Evolutionary conservation across 768 basidiomycete genomes (phyloP).

Genomic region (Hericium erinaceus): DNA sequence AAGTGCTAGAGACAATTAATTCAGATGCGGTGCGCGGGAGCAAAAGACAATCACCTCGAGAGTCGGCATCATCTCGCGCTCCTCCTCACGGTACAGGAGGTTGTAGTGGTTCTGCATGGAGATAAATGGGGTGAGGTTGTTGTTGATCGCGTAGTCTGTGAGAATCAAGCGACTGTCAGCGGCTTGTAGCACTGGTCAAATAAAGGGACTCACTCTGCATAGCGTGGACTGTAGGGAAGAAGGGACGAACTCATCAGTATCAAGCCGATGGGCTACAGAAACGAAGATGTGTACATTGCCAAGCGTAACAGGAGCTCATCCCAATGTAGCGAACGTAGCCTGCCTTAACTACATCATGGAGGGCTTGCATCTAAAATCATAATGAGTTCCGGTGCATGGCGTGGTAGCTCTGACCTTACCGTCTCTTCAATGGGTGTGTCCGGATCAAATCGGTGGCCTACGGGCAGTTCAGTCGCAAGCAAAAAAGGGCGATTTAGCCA

Average conservation of each 20-base stretch:
- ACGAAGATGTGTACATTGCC: constrained; percentile 15
- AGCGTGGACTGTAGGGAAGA: neutral
- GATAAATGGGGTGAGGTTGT: constrained; percentile 24
- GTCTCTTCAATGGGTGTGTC: constrained; percentile 27
- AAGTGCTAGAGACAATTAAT: neutral
- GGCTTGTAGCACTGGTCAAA: too few relatives aligned
- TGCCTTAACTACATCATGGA: constrained; percentile 30
- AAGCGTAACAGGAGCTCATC: constrained; percentile 19
- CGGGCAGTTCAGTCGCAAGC: neutral
- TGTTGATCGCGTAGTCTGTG: constrained; percentile 26
- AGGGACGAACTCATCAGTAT: neutral
- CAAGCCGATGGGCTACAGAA: neutral
- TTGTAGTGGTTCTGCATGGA: constrained; percentile 32
- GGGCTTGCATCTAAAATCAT: constrained; percentile 24
- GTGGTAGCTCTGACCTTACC: neutral
- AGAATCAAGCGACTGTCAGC: neutral
- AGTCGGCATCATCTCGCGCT: constrained; percentile 23
- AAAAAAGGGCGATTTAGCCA: neutral
- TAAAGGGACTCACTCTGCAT: neutral
- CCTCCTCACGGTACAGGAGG: constrained; percentile 30
- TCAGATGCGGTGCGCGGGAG: neutral
- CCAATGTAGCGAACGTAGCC: constrained; percentile 30
- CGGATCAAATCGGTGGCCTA: constrained; percentile 23
- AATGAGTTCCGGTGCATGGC: neutral
- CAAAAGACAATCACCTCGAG: constrained; percentile 2